These are phyloP conservation scores for Pleoardoris graminearum DNA, from an alignment of 2,329 filamentous ascomycete genomes.

Conservation along the genomic window DNA sequence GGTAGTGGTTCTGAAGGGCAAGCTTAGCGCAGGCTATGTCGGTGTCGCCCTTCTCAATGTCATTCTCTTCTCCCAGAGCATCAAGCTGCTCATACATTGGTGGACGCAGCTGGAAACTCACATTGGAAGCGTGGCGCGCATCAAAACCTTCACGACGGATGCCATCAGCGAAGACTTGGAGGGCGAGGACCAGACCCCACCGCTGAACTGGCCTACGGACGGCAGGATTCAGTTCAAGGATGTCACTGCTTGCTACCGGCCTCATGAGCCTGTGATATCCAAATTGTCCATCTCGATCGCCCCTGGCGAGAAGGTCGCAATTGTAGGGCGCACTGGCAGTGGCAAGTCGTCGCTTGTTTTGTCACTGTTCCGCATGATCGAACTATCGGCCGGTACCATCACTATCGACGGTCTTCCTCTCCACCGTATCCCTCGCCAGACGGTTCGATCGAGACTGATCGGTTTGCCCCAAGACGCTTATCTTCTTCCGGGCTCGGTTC, in stretches of 20 bases:
- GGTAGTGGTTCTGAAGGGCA: conserved; percentile 40
- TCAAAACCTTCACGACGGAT: conserved; percentile 57
- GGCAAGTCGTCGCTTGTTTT: conserved; percentile 58
- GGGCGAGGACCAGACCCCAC: conserved; percentile 50
- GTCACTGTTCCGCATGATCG: conserved; percentile 55
- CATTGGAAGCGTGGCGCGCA: conserved; percentile 59
- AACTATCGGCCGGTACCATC: conserved; percentile 50
- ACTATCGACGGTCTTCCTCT: conserved; percentile 55
- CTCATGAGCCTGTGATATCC: conserved; percentile 47
- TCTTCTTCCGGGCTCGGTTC: conserved; percentile 53
- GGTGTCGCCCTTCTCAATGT: conserved; percentile 59
- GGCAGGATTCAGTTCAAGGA: conserved; percentile 50
- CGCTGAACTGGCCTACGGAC: conserved; percentile 49
- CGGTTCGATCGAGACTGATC: conserved; percentile 52
- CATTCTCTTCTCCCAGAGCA: conserved; percentile 56
- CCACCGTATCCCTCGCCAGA: conserved; percentile 47
- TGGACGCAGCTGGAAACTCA: conserved; percentile 64
- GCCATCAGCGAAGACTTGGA: conserved; percentile 56
- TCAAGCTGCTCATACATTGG: conserved; percentile 55
- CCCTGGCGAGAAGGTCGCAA: conserved; percentile 54
- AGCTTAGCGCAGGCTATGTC: conserved; percentile 53
- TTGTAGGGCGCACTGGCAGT: conserved; percentile 60
- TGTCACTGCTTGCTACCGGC: conserved; percentile 52
- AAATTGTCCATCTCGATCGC: conserved; percentile 52
- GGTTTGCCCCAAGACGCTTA: conserved; percentile 58